Base-by-base conservation (phyloP, 2,329 filamentous ascomycete genomes). In the Blastomyces parvus region DNA sequence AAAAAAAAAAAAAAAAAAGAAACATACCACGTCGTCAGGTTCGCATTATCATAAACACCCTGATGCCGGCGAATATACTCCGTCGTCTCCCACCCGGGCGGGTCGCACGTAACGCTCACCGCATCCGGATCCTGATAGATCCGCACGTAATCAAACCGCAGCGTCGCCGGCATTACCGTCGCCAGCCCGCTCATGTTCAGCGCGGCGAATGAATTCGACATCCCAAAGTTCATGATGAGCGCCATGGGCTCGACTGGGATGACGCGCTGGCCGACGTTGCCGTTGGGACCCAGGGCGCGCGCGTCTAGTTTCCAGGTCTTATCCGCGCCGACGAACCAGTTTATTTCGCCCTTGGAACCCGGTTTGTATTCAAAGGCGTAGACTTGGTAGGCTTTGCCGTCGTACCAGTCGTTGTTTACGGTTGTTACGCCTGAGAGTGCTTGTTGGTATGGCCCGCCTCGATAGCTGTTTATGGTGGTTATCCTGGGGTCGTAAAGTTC, bases 61-160 rank as follows among this genome's bases (percentile, higher is more conserved):
- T 80, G 79, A 69, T 90, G 87, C 0, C 81, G 75, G 59, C 77
- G 76, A 71, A 90, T 90, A 72, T 90, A 90, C 1, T 80, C 70
- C 0, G 87, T 89, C 0, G 87, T 90, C 62, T 83, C 81, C 70
- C 86, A 89, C 0, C 83, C 86, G 0, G 79, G 78, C 2, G 87
- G 87, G 74, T 90, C 87, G 72, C 87, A 90, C 19, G 86, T 88
- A 59, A 88, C 70, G 48, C 80, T 80, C 68, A 82, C 78, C 14
- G 80, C 77, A 61, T 83, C 80, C 17, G 82, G 80, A 65, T 86
- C 83, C 72, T 89, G 86, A 69, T 89, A 89, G 60, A 89, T 87
- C 17, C 87, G 83, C 62, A 90, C 80, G 71, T 88, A 89, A 73
- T 89, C 87, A 63, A 89, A 78, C 2, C 86, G 80, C 81, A 89